phyloP scores from a whole-genome alignment of 1,139 yeast species.

The Zygosaccharomyces sapae region DNA sequence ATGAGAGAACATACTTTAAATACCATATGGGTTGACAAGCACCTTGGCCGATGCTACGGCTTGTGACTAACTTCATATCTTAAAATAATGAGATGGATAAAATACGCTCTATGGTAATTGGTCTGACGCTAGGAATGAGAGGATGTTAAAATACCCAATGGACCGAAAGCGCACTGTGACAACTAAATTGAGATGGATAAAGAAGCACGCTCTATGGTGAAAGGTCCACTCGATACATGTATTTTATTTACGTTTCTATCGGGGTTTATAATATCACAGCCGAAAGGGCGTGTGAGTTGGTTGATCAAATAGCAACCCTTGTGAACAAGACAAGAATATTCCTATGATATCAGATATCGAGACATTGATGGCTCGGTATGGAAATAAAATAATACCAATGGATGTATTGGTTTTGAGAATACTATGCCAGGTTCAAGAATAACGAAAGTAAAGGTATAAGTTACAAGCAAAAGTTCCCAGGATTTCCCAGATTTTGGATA shows the following conservation, averaged over 20 bases:
- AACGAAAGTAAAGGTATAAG: background rate
- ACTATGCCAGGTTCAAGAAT: background rate
- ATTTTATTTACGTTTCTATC: background rate
- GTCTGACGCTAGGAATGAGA: too few species aligned
- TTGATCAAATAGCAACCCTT: background rate
- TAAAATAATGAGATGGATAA: too few species aligned
- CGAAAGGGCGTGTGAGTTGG: background rate
- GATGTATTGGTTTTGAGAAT: background rate
- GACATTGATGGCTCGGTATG: background rate
- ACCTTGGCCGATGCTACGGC: too few species aligned
- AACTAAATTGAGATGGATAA: background rate
- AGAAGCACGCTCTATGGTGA: background rate
- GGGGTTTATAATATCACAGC: background rate
- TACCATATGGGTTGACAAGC: too few species aligned
- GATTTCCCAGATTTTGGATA: background rate
- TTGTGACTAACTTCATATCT: too few species aligned
- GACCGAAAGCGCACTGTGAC: background rate
- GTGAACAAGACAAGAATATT: background rate
- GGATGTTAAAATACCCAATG: background rate
- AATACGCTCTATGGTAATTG: too few species aligned
- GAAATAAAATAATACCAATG: background rate
- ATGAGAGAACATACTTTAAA: too few species aligned
- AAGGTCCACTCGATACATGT: background rate
- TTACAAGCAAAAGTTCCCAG: background rate
- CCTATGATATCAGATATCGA: background rate